phyloP scores from a whole-genome alignment of 805 yeast genomes.

The Spathaspora passalidarum region DNA sequence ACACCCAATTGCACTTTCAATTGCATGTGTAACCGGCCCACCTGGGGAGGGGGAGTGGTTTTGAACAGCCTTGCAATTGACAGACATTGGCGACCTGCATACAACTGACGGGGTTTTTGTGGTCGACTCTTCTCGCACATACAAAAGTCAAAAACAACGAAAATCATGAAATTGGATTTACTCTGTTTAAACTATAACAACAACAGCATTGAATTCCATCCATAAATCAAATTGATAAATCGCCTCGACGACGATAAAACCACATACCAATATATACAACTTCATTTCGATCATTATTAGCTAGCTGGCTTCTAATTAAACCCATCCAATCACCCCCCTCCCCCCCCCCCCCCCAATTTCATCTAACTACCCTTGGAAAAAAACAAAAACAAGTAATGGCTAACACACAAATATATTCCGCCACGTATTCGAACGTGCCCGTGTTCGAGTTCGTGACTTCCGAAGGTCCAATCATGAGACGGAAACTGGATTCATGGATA shows the following conservation, averaged over 20 bases:
- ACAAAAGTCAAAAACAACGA: neutral
- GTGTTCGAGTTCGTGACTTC: conserved; percentile 61
- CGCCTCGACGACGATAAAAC: neutral
- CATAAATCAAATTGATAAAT: neutral
- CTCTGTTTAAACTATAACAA: neutral
- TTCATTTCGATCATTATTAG: no score
- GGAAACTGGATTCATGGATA: conserved; percentile 60
- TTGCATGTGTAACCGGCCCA: no score
- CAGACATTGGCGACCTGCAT: neutral
- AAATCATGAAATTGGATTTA: neutral
- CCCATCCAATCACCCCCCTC: neutral
- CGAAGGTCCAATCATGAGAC: conserved; percentile 69
- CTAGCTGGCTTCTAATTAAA: no score
- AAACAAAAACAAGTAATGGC: conserved; percentile 3
- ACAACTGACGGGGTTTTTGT: neutral
- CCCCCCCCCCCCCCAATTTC: neutral
- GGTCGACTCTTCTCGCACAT: neutral
- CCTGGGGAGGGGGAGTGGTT: no score
- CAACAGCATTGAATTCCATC: neutral
- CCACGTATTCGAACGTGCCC: conserved; percentile 75
- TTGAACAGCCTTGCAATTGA: no score
- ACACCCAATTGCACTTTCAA: no score
- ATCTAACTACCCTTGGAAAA: neutral
- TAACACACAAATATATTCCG: conserved; percentile 54
- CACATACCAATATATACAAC: no score